phyloP scores from a whole-genome alignment of 2,329 filamentous ascomycete species.

The Calycina herbarum region DNA sequence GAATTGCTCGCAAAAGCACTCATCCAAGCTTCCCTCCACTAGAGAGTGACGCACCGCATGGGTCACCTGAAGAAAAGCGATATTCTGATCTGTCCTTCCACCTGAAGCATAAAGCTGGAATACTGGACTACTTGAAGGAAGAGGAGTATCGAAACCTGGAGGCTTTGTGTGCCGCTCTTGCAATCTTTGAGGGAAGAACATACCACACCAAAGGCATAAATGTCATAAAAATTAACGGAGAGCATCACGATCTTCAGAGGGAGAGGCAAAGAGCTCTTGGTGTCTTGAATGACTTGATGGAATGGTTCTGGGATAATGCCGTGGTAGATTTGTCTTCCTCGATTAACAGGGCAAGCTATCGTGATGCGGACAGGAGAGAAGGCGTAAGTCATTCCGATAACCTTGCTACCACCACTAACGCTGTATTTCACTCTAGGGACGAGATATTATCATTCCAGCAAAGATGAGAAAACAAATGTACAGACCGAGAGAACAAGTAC shows the following conservation, averaged over 20 bases:
- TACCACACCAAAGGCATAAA: not conserved
- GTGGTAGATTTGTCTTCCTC: not conserved
- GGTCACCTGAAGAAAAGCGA: not conserved
- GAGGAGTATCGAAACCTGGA: slow-evolving; percentile 1
- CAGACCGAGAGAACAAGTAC: not conserved
- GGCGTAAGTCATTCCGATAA: not conserved
- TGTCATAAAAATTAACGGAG: not conserved
- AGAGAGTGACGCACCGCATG: not conserved
- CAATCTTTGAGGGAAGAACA: slow-evolving; percentile 5
- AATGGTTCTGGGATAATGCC: slow-evolving; percentile 7
- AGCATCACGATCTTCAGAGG: not conserved
- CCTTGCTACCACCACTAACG: not conserved
- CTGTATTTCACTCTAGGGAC: not conserved
- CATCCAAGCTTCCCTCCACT: not conserved
- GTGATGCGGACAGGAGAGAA: not conserved
- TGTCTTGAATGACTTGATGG: slow-evolving; percentile 5
- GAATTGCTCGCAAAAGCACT: not conserved
- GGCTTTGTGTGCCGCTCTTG: not conserved
- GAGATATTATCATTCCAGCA: not conserved
- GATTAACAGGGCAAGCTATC: not conserved
- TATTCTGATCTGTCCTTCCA: not conserved
- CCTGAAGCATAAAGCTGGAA: not conserved
- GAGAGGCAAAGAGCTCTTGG: not conserved
- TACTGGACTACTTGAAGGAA: slow-evolving; percentile 15
- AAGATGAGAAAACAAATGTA: not conserved